phyloP scores from a whole-genome alignment of 306 rosid genomes.

The Styphnolobium japonicum region DNA sequence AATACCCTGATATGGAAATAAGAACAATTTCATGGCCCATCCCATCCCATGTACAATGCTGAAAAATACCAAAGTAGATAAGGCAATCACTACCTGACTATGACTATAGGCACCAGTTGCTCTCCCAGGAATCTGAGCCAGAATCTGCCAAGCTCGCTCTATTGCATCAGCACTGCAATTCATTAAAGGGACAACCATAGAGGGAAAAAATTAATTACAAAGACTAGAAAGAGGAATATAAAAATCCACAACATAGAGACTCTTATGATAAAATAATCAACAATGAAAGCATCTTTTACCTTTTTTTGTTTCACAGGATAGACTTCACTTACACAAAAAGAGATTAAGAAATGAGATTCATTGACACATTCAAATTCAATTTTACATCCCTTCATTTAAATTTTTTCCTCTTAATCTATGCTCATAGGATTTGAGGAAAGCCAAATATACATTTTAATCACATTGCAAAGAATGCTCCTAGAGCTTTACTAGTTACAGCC shows the following conservation, averaged over 20 bases:
- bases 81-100: slow-evolving; percentile 62
- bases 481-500: neutral
- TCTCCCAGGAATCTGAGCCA: slow-evolving; percentile 88
- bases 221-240: neutral
- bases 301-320: neutral
- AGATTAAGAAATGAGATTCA: neutral
- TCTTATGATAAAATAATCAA: neutral
- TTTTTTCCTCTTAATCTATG: neutral
- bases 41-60: neutral
- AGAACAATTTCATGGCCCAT: slow-evolving; percentile 14
- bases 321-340: neutral
- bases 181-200: neutral
- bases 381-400: neutral
- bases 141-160: slow-evolving; percentile 72
- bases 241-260: neutral
- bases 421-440: neutral
- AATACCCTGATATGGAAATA: slow-evolving; percentile 57
- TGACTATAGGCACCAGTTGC: slow-evolving; percentile 97
- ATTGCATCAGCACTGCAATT: slow-evolving; percentile 70
- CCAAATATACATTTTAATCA: neutral
- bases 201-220: neutral
- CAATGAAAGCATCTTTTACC: neutral
- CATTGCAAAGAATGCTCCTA: neutral
- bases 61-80: slow-evolving; percentile 6
- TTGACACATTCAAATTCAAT: slow-evolving; percentile 7